phyloP scores from a whole-genome alignment of 495 filamentous ascomycete species.

The Hyaloscypha hepaticicola region DNA sequence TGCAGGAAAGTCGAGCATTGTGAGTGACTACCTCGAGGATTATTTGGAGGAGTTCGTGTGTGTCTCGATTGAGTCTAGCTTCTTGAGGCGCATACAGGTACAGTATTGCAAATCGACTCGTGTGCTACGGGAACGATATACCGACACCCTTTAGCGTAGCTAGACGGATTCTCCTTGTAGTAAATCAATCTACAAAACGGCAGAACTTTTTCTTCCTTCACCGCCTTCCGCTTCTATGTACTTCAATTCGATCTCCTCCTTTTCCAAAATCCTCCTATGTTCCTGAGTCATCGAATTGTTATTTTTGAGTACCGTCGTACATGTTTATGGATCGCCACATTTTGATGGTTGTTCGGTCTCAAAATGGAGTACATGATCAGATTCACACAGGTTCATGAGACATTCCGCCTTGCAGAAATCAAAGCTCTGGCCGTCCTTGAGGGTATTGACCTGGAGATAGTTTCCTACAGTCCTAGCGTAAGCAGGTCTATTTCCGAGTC shows the following conservation, averaged over 20 bases:
- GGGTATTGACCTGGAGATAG: slow-evolving; percentile 65
- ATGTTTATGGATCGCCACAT: background rate
- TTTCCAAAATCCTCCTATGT: background rate
- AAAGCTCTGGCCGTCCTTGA: slow-evolving; percentile 72
- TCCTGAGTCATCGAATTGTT: background rate
- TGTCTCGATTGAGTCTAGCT: background rate
- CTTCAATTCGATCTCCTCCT: too few species aligned
- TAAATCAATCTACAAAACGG: background rate
- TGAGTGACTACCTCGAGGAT: background rate
- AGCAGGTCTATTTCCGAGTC: slow-evolving; percentile 13
- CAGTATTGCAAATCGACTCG: too few species aligned
- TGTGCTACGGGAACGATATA: too few species aligned
- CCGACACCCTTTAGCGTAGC: too few species aligned
- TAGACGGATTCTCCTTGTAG: too few species aligned
- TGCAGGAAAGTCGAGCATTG: slow-evolving; percentile 27
- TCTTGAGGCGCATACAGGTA: background rate
- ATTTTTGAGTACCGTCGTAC: background rate
- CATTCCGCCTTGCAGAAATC: slow-evolving; percentile 85
- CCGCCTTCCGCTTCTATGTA: background rate
- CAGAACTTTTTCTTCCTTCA: background rate
- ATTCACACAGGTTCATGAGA: slow-evolving; percentile 87
- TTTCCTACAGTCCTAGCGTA: slow-evolving; percentile 74
- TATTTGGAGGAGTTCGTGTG: background rate
- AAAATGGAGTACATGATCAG: slow-evolving; percentile 82
- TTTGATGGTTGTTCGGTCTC: background rate